These are phyloP conservation scores for Candida oleophila DNA, from an alignment of 805 yeast species.

Conservation along the genomic window DNA sequence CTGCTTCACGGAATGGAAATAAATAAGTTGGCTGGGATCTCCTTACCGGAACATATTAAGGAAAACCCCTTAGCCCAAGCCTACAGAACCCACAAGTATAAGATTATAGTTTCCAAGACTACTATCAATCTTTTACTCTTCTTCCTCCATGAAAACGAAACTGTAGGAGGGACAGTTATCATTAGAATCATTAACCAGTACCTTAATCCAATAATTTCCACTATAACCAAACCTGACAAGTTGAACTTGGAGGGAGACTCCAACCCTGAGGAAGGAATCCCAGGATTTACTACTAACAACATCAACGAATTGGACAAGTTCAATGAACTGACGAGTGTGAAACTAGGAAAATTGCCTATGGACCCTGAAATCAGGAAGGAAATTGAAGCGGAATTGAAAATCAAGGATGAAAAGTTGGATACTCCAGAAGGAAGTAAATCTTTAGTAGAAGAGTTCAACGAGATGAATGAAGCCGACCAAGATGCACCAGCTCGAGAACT, in stretches of 20 bases:
- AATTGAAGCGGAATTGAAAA: constrained; percentile 77
- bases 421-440: constrained; percentile 33
- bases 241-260: constrained; percentile 45
- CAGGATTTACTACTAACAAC: constrained; percentile 39
- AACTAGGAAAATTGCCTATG: constrained; percentile 79
- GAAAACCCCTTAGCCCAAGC: constrained; percentile 81
- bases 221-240: constrained; percentile 38
- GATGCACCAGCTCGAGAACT: constrained; percentile 74
- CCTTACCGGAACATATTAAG: constrained; percentile 74
- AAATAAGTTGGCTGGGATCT: constrained; percentile 66
- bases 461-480: constrained; percentile 45
- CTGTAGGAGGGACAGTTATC: constrained; percentile 84
- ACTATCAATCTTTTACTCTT: constrained; percentile 80
- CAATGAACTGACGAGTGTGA: constrained; percentile 65
- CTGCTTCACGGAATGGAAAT: constrained; percentile 74
- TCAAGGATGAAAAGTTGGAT: constrained; percentile 59
- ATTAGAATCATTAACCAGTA: constrained; percentile 85
- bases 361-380: constrained; percentile 85
- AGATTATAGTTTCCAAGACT: constrained; percentile 75
- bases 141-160: constrained; percentile 88
- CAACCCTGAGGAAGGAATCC: constrained; percentile 53
- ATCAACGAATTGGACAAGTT: constrained; percentile 53
- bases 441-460: constrained; percentile 38
- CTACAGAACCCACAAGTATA: constrained; percentile 71
- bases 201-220: constrained; percentile 52